Base-by-base conservation (phyloP, 2,329 filamentous ascomycete species). In the Aspergillus eucalypticola region DNA sequence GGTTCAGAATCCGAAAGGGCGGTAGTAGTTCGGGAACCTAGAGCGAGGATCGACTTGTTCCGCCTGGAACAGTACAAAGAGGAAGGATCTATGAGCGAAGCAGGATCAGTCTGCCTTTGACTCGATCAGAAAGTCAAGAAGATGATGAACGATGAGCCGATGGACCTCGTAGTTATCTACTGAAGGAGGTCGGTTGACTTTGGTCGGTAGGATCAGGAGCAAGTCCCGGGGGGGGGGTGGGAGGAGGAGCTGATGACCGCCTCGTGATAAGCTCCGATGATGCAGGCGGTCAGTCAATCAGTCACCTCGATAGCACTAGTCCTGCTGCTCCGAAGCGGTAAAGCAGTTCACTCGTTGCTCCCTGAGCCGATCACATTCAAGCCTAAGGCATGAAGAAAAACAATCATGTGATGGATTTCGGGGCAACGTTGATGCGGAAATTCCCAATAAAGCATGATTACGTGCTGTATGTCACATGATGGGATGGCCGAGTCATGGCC, bases 191-290 rank as follows among this genome's bases (percentile, higher is more conserved):
- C 39, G 53, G 53, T 55, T 55, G 53, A 46, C 53, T 29, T 13
- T 29, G 46, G 46, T 44, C 51, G 60, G 56, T 48, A 23, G 56
- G 48, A 35, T 49, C 49, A 54, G 50, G 48, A 51, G 42, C 25
- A 29, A 8, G 11, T 10, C n/a, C n/a, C n/a, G 25, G 41, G 32
- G 19, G 32, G 19, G 27, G 17, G 5, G 15, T 50, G 6, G 39
- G n/a, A 17, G 23, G 25, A 54, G 39, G 42, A 55, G 39, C 51
- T 56, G 60, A 50, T 48, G 53, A 56, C 46, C 60, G 39, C 21
- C 60, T 59, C 56, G 62, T 64, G 62, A 64, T 63, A 63, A 62
- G 56, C 59, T 41, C 17, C 57, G 27, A 63, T 62, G 62, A 63
- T 64, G 62, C 60, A 66, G 60, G 58, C 60, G 62, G 60, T 63